A percentile compares a stretch with the other conserved stretches of the same genome.
These are phyloP conservation scores for Colletotrichum liriopes DNA, from an alignment of 2,329 filamentous ascomycete genomes.

Conservation along the genomic window DNA sequence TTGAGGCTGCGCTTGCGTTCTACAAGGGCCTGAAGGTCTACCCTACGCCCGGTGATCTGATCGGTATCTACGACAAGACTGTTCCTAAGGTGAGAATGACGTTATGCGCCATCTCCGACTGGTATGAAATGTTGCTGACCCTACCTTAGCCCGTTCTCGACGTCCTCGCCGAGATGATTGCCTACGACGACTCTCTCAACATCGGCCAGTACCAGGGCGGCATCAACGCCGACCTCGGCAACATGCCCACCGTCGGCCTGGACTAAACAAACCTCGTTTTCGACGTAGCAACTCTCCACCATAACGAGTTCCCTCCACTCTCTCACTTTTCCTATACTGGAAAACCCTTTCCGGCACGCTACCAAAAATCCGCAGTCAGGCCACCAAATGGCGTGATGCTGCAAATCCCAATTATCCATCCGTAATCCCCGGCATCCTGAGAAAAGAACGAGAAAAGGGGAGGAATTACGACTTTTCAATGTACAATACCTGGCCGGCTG, in stretches of 20 bases:
- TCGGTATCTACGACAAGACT: conserved; percentile 98
- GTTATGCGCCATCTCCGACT: background rate
- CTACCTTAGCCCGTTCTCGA: conserved; percentile 86
- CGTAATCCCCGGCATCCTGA: conserved; percentile 36
- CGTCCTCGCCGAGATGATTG: conserved; percentile 98
- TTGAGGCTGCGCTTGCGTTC: conserved; percentile 94
- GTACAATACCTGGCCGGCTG: conserved; percentile 60
- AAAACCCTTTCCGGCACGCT: conserved; percentile 11
- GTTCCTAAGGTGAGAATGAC: conserved; percentile 83
- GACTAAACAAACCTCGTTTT: conserved; percentile 59
- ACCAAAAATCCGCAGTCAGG: conserved; percentile 31
- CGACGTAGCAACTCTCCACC: conserved; percentile 14
- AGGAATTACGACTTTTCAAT: conserved; percentile 48
- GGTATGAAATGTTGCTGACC: conserved; percentile 43
- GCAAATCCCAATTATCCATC: conserved; percentile 17
- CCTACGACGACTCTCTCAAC: conserved; percentile 83
- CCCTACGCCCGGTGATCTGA: conserved; percentile 91
- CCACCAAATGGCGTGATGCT: conserved; percentile 28
- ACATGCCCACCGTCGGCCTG: conserved; percentile 68
- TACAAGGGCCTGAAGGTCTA: conserved; percentile 99
- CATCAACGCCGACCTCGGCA: conserved; percentile 58
- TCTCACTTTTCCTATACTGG: conserved; percentile 9
- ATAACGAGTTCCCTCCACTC: conserved; percentile 31
- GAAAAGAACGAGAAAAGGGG: conserved; percentile 28
- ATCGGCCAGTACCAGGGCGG: conserved; percentile 62